Base-by-base conservation (phyloP, 164 flowering plant genomes). In the Warburgia ugandensis region DNA sequence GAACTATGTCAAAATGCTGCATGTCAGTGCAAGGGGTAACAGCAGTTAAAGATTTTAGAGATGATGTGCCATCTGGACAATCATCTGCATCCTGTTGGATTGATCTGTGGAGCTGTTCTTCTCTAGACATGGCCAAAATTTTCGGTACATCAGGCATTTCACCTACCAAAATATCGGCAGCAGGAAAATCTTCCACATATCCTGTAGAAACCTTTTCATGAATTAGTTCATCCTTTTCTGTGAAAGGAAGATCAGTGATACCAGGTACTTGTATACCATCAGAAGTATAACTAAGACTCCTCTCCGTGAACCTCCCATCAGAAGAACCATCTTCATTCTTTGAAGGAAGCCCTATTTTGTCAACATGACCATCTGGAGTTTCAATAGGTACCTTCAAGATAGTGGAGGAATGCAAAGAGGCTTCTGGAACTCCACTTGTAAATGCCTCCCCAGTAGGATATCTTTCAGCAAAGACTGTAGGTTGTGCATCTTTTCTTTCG, bases 41-140 rank as follows among this genome's bases (percentile, higher is more conserved):
- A 59, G 36, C 65, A 50, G 56, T 37, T 26, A 38, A 42, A 29
- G 20, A 6, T 27, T 55, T 56, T 44, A 65, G 59, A 10, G 14
- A 45, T 30, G 23, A 50, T 29, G 21, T 7, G 6, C n/a, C 13
- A 52, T 17, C 45, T 2, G 62, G 61, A 48, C 27, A 10, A 14
- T 23, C 21, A 38, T 63, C 68, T 25, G 29, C 33, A n/a, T 53
- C 71, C 53, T 58, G 54, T 47, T 49, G 45, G 36, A 37, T 29
- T 50, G 69, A 52, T 60, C 35, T 21, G 46, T 29, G 40, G 12
- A 52, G 27, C 29, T 58, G 66, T 45, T 54, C 61, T 49, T 58
- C 64, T 29, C 37, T 7, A 36, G 45, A 21, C 29, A 52, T 37
- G 31, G 28, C 50, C 61, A 33, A 33, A 20, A 66, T 47, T 9